A percentile compares a stretch with the other conserved stretches of the same genome.
These are phyloP conservation scores for Torulaspora maleeae DNA, from an alignment of 805 yeast species.

Conservation along the genomic window DNA sequence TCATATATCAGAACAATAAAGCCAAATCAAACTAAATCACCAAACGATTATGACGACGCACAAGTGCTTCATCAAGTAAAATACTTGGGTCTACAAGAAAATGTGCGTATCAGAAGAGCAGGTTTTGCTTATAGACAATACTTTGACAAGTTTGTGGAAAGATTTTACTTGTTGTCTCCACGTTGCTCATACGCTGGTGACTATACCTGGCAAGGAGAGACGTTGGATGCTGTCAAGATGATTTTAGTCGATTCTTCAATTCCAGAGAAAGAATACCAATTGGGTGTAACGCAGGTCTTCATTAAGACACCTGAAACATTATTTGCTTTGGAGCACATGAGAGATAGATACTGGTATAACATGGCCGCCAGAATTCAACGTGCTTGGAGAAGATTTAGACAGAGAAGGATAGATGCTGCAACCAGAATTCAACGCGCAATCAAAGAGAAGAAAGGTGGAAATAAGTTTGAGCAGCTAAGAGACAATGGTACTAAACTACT, in stretches of 20 bases:
- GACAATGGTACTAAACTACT: constrained; percentile 74
- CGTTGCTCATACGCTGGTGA: constrained; percentile 91
- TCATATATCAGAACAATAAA: constrained; percentile 96
- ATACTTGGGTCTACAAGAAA: constrained; percentile 92
- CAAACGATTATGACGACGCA: constrained; percentile 79
- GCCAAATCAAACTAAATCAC: constrained; percentile 90
- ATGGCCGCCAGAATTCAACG: constrained; percentile 98
- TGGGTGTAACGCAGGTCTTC: constrained; percentile 88
- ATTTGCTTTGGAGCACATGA: constrained; percentile 91
- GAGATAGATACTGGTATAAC: constrained; percentile 95
- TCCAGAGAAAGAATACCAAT: constrained; percentile 76
- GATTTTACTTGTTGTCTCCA: constrained; percentile 83
- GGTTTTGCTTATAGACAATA: constrained; percentile 98
- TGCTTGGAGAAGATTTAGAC: constrained; percentile 85
- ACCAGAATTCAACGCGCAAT: constrained; percentile 74
- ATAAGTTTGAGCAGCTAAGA: constrained; percentile 76
- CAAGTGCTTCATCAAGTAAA: constrained; percentile 95
- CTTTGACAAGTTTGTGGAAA: constrained; percentile 90
- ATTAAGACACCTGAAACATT: constrained; percentile 95
- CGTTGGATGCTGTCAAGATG: constrained; percentile 49
- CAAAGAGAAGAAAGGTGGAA: constrained; percentile 75
- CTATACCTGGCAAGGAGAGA: constrained; percentile 59
- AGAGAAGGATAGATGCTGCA: constrained; percentile 83
- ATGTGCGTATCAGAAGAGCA: constrained; percentile 95
- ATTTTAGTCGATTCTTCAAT: constrained; percentile 60